A percentile compares a stretch with the other conserved stretches of the same genome.
Evolutionary conservation across 2,329 filamentous ascomycete species (phyloP).

Genomic region (Fusarium sp.): DNA sequence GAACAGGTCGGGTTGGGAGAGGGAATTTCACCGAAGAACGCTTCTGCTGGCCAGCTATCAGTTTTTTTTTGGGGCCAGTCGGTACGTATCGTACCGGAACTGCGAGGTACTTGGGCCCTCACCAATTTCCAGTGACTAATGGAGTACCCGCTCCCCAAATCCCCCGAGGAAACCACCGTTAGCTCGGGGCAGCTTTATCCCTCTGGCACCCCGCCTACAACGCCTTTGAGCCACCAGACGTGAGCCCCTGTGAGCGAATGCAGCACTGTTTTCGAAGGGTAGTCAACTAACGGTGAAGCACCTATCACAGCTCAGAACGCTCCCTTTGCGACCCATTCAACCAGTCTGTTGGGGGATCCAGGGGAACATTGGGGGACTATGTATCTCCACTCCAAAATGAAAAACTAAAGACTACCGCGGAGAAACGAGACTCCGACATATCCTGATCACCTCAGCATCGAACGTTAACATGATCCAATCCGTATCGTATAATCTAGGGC

Average conservation of each 20-base stretch:
- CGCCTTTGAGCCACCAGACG: conserved; percentile 25
- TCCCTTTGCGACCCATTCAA: conserved; percentile 31
- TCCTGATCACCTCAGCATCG: neutral
- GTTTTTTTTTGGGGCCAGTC: conserved; percentile 52
- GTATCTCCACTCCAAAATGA: conserved; percentile 34
- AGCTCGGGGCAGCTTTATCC: conserved; percentile 51
- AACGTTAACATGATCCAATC: conserved; percentile 3
- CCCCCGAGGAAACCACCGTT: conserved; percentile 48
- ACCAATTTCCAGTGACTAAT: conserved; percentile 20
- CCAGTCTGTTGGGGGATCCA: conserved; percentile 49
- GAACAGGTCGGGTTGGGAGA: conserved; percentile 50
- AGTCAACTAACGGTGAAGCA: conserved; percentile 9
- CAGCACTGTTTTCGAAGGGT: conserved; percentile 26
- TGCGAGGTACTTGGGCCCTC: conserved; percentile 46
- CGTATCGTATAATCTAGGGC: neutral
- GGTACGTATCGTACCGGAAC: conserved; percentile 51
- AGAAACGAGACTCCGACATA: conserved; percentile 37
- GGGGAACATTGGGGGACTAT: conserved; percentile 45
- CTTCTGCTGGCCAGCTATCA: conserved; percentile 47
- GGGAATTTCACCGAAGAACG: conserved; percentile 52
- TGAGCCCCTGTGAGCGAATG: conserved; percentile 31
- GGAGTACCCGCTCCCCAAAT: conserved; percentile 45
- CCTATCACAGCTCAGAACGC: conserved; percentile 36
- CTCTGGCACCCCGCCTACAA: conserved; percentile 44
- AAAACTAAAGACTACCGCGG: conserved; percentile 22